These are phyloP conservation scores for Cercophora newfieldiana DNA, from an alignment of 495 filamentous ascomycete species.

Conservation along the genomic window DNA sequence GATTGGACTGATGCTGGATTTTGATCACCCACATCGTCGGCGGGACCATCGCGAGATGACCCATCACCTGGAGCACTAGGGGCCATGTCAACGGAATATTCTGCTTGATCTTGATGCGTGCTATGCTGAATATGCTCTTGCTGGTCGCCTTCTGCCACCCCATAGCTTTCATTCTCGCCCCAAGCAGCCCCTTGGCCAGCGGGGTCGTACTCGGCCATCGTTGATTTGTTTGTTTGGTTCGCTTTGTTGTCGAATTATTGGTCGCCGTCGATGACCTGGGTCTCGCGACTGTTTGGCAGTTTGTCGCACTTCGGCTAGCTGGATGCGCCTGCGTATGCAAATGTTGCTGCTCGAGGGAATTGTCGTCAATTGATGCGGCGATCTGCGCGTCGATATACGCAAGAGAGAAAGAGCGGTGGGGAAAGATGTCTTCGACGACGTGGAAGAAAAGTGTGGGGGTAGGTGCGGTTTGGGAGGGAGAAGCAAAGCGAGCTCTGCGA, in stretches of 20 bases:
- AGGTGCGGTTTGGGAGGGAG: not conserved
- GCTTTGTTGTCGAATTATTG: not conserved
- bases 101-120: conserved; percentile 44
- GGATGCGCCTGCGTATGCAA: not conserved
- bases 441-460: not conserved
- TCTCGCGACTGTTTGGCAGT: not conserved
- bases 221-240: conserved; percentile 3
- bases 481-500: not conserved
- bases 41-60: conserved; percentile 37
- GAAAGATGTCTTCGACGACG: not conserved
- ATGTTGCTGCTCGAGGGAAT: too few species aligned
- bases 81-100: conserved; percentile 48
- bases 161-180: conserved; percentile 55
- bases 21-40: conserved; percentile 52
- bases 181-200: conserved; percentile 39
- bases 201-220: conserved; percentile 43
- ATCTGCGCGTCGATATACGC: not conserved
- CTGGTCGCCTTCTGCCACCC: conserved; percentile 48
- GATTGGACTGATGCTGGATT: conserved; percentile 50
- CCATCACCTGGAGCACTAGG: conserved; percentile 48
- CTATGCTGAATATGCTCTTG: conserved; percentile 56
- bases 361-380: not conserved
- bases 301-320: not conserved
- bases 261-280: not conserved
- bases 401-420: not conserved